Evolutionary conservation across 2,329 filamentous ascomycete genomes (phyloP).

Genomic region (Neobulgaria alba): DNA sequence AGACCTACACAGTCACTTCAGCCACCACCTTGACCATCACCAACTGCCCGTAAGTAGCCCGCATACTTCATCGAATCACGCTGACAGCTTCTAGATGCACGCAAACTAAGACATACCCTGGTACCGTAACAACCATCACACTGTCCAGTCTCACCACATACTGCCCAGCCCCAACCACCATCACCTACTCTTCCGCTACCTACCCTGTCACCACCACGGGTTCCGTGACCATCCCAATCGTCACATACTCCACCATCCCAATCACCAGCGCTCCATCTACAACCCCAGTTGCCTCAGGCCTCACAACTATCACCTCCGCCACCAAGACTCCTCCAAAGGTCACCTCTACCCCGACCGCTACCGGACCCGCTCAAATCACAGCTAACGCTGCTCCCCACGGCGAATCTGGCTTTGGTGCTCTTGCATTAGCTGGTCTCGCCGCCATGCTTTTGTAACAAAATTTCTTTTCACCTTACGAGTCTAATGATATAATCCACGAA

Average conservation of each 20-base stretch:
- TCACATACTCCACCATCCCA: slow-evolving; percentile 8
- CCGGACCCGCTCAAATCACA: slow-evolving; percentile 12
- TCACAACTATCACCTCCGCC: slow-evolving; percentile 1
- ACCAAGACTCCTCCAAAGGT: neutral
- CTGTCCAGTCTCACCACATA: slow-evolving; percentile 12
- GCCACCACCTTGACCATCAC: slow-evolving; percentile 40
- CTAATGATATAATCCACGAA: neutral
- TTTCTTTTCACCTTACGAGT: slow-evolving; percentile 6
- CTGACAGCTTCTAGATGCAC: slow-evolving; percentile 10
- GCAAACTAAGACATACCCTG: slow-evolving; percentile 7
- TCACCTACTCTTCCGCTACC: slow-evolving; percentile 36
- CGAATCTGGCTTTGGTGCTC: slow-evolving; percentile 17
- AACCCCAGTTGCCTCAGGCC: slow-evolving; percentile 5
- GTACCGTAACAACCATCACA: slow-evolving; percentile 6
- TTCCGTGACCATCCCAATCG: slow-evolving; percentile 11
- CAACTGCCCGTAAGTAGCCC: slow-evolving; percentile 32
- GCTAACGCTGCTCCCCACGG: slow-evolving; percentile 13
- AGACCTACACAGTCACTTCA: slow-evolving; percentile 52
- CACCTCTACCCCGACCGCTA: slow-evolving; percentile 2
- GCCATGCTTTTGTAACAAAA: slow-evolving; percentile 20
- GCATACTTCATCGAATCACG: neutral
- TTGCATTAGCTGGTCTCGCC: slow-evolving; percentile 18
- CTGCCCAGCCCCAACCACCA: slow-evolving; percentile 37
- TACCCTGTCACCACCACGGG: slow-evolving; percentile 34
- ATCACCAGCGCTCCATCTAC: slow-evolving; percentile 7